A percentile compares a stretch with the other conserved stretches of the same genome.
Conservation (phyloP, 768 basidiomycete genomes). For the Tulasnella sp. region DNA sequence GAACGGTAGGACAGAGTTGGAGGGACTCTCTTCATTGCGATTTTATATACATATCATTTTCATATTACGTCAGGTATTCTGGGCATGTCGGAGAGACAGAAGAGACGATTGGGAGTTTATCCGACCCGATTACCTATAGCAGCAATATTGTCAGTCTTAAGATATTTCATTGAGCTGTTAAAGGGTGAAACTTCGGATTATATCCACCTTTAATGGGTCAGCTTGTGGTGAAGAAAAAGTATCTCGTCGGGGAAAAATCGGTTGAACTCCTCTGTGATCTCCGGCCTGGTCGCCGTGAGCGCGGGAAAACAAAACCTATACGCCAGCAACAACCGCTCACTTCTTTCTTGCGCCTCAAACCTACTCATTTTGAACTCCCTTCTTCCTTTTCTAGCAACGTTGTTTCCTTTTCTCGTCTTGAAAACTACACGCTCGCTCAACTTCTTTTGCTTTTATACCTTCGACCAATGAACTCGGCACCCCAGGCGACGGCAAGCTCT, state of each 20-base stretch:
- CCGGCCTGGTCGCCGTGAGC: background rate
- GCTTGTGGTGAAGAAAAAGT: background rate
- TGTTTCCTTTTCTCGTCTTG: conserved; percentile 1
- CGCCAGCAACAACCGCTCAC: background rate
- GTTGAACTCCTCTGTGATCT: background rate
- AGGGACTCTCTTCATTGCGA: background rate
- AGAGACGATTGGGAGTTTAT: background rate
- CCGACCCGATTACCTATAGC: background rate
- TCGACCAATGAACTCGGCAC: background rate
- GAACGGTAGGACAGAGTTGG: background rate
- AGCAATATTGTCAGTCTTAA: background rate
- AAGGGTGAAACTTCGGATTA: background rate
- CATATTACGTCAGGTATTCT: background rate
- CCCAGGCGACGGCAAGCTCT: background rate
- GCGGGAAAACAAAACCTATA: background rate
- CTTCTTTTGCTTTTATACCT: background rate
- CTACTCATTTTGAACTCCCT: background rate
- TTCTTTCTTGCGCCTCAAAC: background rate
- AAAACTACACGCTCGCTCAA: background rate
- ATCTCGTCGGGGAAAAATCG: background rate
- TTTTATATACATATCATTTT: background rate
- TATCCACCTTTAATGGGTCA: background rate
- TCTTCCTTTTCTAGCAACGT: conserved; percentile 7
- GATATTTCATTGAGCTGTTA: background rate
- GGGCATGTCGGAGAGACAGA: too few relatives aligned